Evolutionary conservation across 2,329 filamentous ascomycete species (phyloP), one percentile per base, ranked within the genome.

Genomic region (Ophiosphaerella narmari): DNA sequence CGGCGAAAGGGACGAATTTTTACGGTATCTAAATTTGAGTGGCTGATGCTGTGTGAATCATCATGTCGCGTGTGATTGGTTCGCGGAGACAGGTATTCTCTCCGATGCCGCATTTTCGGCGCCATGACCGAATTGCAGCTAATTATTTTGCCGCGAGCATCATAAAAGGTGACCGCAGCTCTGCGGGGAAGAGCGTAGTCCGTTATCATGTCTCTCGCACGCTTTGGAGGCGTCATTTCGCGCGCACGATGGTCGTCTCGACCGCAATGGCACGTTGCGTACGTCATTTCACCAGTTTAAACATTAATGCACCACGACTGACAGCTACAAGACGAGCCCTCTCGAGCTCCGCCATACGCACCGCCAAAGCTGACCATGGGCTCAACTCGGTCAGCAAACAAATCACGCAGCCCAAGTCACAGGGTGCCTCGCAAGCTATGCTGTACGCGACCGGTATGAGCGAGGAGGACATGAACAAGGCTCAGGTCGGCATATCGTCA

Each of bases 351-450:
- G 51, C 67, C 37, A 43, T 60, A 43, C 70, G 65, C 58, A 50
- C 53, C 50, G 57, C 63, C 45, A 67, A 60, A 57, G 60, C 65
- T 39, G 71, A 74, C 50, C 57, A 65, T 59, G 70, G 70, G 49
- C 66, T 75, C 58, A 99, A 99, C 82, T 90, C 85, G 74, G 81
- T 93, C 71, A 97, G 92, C 54, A 80, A 85, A 54, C 75, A 80
- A 72, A 93, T 99, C 78, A 99, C 94, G 23, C 92, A 97, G 78
- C 93, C 92, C 72, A 97, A 97, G 80, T 94, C 93, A 31, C 94
- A 99, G 80, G 94, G 94, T 63, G 94, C 95, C 47, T 97, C 94
- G 36, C 94, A 99, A 80, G 94, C 95, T 59, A 99, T 99, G 95
- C 82, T 99, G 49, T 99, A 96, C 80, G 94, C 90, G 62, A 97